phyloP scores from a whole-genome alignment of 106 monocot species.

The Dendrobium nobile region DNA sequence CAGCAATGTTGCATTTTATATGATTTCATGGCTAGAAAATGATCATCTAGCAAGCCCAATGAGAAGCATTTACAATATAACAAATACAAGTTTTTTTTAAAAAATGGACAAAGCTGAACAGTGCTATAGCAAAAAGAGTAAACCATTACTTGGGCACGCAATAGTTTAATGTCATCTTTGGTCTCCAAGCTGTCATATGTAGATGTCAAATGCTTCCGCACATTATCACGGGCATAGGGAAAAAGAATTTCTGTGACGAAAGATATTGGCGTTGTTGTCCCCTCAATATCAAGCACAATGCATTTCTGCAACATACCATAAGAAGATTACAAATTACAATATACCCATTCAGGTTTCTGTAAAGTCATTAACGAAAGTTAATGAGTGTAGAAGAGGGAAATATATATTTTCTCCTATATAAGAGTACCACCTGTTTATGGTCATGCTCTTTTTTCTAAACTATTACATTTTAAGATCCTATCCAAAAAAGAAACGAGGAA shows the following conservation, averaged over 20 bases:
- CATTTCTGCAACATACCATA: slow-evolving; percentile 45
- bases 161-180: slow-evolving; percentile 77
- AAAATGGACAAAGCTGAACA: not conserved
- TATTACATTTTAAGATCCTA: not conserved
- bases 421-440: not conserved
- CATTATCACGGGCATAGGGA: slow-evolving; percentile 91
- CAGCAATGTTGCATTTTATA: not conserved
- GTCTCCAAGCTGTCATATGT: slow-evolving; percentile 84
- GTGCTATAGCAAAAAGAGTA: not conserved
- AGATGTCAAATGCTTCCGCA: slow-evolving; percentile 68
- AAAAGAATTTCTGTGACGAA: slow-evolving; percentile 94
- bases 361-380: not conserved
- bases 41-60: not conserved
- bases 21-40: not conserved
- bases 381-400: not conserved
- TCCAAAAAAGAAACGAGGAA: not conserved
- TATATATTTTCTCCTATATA: not conserved
- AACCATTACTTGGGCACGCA: slow-evolving; percentile 66
- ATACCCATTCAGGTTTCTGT: not conserved
- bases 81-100: not conserved
- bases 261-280: slow-evolving; percentile 95
- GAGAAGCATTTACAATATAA: not conserved
- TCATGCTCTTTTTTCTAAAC: not conserved
- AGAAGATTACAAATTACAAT: not conserved
- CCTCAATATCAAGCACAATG: slow-evolving; percentile 95